Base-by-base conservation (phyloP, 306 rosid genomes). In the Canavalia gladiata region DNA sequence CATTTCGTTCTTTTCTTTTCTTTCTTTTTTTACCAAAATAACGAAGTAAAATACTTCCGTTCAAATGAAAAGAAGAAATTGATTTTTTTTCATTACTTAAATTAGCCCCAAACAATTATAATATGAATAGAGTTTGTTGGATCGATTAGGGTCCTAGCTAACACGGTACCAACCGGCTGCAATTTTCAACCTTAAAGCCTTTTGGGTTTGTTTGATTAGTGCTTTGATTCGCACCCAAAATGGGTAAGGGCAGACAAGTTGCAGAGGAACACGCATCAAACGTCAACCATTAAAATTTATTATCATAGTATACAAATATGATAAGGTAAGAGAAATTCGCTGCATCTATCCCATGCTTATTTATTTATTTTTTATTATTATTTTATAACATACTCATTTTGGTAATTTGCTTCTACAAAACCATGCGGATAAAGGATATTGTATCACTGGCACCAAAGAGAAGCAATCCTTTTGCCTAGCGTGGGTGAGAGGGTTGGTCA, bases 401-500 rank as follows among this genome's bases (percentile, higher is more conserved):
- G 64, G 68, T 41, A 69, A 68, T 58, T 79, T 34, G 63, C 2
- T 71, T 62, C 70, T 35, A 80, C 37, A 18, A 49, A 59, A 59
- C 49, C 25, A 68, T 68, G 70, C 41, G 37, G 77, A 79, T 69
- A 66, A 60, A 37, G 72, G 65, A 60, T 80, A 62, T 66, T 37
- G 29, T 6, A 72, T 47, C 54, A 50, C 49, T 72, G 78, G 74
- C 79, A 81, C 54, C 31, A 73, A 73, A 72, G 68, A 72, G 57
- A 72, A 81, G 66, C 41, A 81, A 52, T 45, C 75, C 47, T 18
- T 72, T 73, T 34, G 77, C 59, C 50, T 68, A 45, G 11, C 37
- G 76, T 59, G 83, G 76, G 13, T 69, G 10, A 69, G 63, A 11
- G 50, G 74, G 74, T 73, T 81, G 73, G 79, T 72, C 59, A 62